Evolutionary conservation across 2,329 filamentous ascomycete species (phyloP).

Genomic region (Diaporthe sp.): DNA sequence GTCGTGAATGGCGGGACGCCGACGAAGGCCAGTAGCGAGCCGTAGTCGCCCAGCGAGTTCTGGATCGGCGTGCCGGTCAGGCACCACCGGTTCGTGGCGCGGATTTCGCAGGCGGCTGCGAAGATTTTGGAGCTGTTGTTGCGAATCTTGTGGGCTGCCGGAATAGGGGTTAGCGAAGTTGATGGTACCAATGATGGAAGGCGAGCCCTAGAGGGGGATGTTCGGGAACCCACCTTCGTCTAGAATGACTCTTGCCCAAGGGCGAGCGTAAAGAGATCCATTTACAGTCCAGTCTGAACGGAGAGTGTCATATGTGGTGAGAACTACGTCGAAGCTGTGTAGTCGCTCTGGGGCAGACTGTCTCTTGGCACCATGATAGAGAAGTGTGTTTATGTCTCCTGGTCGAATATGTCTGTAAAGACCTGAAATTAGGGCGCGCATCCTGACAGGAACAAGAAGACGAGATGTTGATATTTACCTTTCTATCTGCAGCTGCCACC

Average conservation of each 20-base stretch:
- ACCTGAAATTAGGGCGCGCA: not conserved
- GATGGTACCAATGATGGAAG: constrained; percentile 15
- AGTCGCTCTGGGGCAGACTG: constrained; percentile 31
- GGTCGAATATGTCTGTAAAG: constrained; percentile 38
- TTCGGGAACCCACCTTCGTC: constrained; percentile 48
- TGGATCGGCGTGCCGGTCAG: constrained; percentile 54
- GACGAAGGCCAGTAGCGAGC: constrained; percentile 48
- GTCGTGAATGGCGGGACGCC: constrained; percentile 40
- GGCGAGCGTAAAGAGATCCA: constrained; percentile 24
- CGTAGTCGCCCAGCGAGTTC: constrained; percentile 53
- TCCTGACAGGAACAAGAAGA: not conserved
- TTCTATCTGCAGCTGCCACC: constrained; percentile 42
- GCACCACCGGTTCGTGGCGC: constrained; percentile 48
- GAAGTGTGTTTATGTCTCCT: constrained; percentile 30
- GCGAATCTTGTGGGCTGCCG: constrained; percentile 50
- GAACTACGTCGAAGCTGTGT: constrained; percentile 42
- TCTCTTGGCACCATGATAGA: constrained; percentile 39
- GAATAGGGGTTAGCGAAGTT: constrained; percentile 22
- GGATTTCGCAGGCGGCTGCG: constrained; percentile 41
- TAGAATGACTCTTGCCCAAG: constrained; percentile 49
- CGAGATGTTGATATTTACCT: constrained; percentile 35
- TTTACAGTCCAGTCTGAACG: constrained; percentile 38
- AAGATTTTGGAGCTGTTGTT: constrained; percentile 45
- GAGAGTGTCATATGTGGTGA: constrained; percentile 47
- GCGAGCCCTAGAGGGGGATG: not conserved